Evolutionary conservation across 179 eudicot species (phyloP), one percentile per base, ranked within the genome.

Genomic region (Beta macrorhiza): DNA sequence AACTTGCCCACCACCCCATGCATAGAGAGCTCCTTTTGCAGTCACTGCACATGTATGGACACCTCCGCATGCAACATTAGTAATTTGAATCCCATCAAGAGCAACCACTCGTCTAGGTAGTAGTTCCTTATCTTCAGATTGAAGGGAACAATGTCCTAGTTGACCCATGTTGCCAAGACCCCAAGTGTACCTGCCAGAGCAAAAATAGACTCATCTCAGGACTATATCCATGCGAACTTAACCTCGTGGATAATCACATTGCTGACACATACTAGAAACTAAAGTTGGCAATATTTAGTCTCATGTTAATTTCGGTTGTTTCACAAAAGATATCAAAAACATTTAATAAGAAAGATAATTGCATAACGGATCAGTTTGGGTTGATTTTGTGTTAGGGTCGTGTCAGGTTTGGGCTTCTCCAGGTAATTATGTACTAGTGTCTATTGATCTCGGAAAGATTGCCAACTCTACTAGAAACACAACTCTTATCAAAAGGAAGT

Each of bases 81-180:
- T 92, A 19, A 91, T 83, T 29, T 78, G 29, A 72, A 89, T 88
- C 37, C 93, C 92, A 42, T 95, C 94, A 61, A 97, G 91, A 57
- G 92, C 91, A 80, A 93, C 97, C 64, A 97, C 95, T 83, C 95
- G 88, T 86, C 99, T 88, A 7, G 99, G 99, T 77, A 95, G 47
- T 12, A 97, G 73, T 83, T 97, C 99, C 79, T 95, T 97, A 81
- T 95, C 95, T 52, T 90, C 95, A 74, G 89, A 90, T 80, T 97
- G 99, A 81, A 97, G 97, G 32, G 98, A 93, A 84, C 95, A 91
- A 82, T 97, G 99, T 74, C 99, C 98, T 75, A 97, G 94, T 89
- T 97, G 99, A 49, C 98, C 97, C 97, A 95, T 87, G 84, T 85
- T 93, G 78, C 99, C 99, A 58, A 92, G 90, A 73, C 99, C 99